phyloP scores from a whole-genome alignment of 1,139 yeast species.

The Debaryomyces nepalensis region DNA sequence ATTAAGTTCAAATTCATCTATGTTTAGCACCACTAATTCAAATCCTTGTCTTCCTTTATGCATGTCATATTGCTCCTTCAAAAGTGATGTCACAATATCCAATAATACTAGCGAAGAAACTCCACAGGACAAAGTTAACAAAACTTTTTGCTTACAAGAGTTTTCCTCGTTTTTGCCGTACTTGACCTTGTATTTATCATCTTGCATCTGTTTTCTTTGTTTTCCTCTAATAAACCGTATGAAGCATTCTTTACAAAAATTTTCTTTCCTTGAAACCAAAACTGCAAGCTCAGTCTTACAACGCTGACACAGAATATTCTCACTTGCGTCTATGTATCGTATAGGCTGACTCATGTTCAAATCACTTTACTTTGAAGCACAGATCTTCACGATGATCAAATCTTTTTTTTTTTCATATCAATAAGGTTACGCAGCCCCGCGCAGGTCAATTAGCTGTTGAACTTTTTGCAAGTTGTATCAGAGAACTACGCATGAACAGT shows the following conservation, averaged over 20 bases:
- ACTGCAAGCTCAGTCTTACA: constrained; percentile 56
- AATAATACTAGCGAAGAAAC: constrained; percentile 66
- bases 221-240: constrained; percentile 73
- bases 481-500: neutral
- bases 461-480: neutral
- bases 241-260: constrained; percentile 74
- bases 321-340: constrained; percentile 23
- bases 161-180: constrained; percentile 44
- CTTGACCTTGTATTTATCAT: constrained; percentile 71
- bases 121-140: constrained; percentile 70
- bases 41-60: constrained; percentile 76
- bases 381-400: neutral
- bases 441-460: neutral
- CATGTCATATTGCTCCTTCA: constrained; percentile 60
- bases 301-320: constrained; percentile 39
- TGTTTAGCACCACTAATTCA: constrained; percentile 56
- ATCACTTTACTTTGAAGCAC: too few species aligned
- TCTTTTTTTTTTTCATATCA: constrained; percentile 8
- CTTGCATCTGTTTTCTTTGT: constrained; percentile 75
- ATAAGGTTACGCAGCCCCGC: constrained; percentile 7
- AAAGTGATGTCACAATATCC: constrained; percentile 65
- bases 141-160: constrained; percentile 45
- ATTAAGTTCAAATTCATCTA: constrained; percentile 44
- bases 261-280: constrained; percentile 67
- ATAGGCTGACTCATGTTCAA: constrained; percentile 19